Evolutionary conservation across 257 asterid genomes (phyloP).

Genomic region (Nicotiana benthamiana): DNA sequence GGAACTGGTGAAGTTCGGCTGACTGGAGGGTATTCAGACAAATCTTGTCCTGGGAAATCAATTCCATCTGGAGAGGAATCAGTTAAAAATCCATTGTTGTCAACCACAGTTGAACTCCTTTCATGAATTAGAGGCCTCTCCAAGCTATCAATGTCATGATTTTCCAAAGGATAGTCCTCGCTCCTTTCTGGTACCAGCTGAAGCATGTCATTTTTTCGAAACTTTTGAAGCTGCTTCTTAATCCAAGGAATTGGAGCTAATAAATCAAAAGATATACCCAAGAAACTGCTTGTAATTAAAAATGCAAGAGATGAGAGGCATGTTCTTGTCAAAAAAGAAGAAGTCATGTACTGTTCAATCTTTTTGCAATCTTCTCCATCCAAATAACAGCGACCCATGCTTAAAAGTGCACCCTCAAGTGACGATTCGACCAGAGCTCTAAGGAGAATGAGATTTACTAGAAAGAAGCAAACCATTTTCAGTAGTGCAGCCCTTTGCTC

Average conservation of each 20-base stretch:
- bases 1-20: slow-evolving; percentile 98
- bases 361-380: slow-evolving; percentile 96
- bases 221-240: slow-evolving; percentile 71
- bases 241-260: slow-evolving; percentile 99
- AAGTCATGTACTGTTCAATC: slow-evolving; percentile 72
- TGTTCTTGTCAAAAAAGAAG: slow-evolving; percentile 80
- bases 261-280: slow-evolving; percentile 91
- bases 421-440: slow-evolving; percentile 91
- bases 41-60: slow-evolving; percentile 54
- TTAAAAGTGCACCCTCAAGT: slow-evolving; percentile 64
- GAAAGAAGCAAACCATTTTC: slow-evolving; percentile 95
- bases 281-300: slow-evolving; percentile 80
- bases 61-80: slow-evolving; percentile 39
- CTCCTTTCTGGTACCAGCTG: slow-evolving; percentile 84
- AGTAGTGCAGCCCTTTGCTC: slow-evolving; percentile 87
- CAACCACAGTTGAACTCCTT: slow-evolving; percentile 36
- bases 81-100: slow-evolving; percentile 32
- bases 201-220: slow-evolving; percentile 89
- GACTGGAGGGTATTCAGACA: slow-evolving; percentile 88
- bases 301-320: slow-evolving; percentile 91
- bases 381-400: slow-evolving; percentile 93
- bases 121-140: slow-evolving; percentile 69
- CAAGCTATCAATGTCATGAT: slow-evolving; percentile 49
- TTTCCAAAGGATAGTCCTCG: slow-evolving; percentile 67
- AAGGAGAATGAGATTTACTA: slow-evolving; percentile 88